Conservation (phyloP, 495 filamentous ascomycete genomes). For the Penicillium alfredii region DNA sequence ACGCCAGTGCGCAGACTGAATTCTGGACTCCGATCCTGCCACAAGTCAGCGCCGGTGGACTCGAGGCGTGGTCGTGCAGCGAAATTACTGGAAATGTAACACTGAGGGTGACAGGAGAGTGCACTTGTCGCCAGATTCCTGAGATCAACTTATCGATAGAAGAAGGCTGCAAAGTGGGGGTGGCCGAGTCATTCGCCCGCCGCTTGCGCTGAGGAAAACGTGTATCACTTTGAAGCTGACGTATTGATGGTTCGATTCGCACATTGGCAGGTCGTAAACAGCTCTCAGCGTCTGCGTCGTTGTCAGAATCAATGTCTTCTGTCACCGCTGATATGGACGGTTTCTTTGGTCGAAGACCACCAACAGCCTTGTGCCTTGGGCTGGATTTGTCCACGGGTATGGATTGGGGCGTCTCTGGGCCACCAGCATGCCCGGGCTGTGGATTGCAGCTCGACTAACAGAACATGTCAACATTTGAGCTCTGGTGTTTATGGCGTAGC, state of each 20-base stretch:
- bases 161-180: slow-evolving; percentile 11
- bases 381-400: background rate
- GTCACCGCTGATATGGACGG: background rate
- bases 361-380: slow-evolving; percentile 14
- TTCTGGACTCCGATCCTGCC: slow-evolving; percentile 10
- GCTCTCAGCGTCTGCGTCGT: background rate
- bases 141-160: slow-evolving; percentile 18
- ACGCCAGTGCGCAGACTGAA: slow-evolving; percentile 16
- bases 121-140: slow-evolving; percentile 19
- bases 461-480: too few relatives aligned
- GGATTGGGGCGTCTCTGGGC: background rate
- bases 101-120: slow-evolving; percentile 13
- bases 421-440: background rate
- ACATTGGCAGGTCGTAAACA: background rate
- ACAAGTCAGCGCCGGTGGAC: slow-evolving; percentile 1
- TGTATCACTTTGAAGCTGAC: slow-evolving; percentile 20
- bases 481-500: background rate
- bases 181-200: slow-evolving; percentile 3
- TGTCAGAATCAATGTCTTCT: background rate
- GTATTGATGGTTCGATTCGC: slow-evolving; percentile 3
- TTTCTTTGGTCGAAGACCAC: slow-evolving; percentile 9
- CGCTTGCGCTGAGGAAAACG: slow-evolving; percentile 19
- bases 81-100: slow-evolving; percentile 8
- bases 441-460: background rate
- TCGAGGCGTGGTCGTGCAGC: background rate